These are phyloP conservation scores for Cladobotryum protrusum DNA, from an alignment of 2,329 filamentous ascomycete genomes.

Conservation along the genomic window DNA sequence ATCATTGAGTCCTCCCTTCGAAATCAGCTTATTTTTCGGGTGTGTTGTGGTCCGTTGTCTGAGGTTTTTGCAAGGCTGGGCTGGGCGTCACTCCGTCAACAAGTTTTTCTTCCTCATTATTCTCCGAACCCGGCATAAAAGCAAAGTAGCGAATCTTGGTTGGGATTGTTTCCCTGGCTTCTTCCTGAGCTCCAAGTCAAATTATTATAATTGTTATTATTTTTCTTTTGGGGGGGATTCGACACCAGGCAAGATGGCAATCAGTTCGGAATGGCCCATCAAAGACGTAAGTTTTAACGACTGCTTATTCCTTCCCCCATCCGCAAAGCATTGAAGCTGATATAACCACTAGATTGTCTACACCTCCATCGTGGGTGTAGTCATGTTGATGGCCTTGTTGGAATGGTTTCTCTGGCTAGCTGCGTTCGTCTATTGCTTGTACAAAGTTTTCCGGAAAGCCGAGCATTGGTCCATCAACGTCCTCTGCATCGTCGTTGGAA, in stretches of 20 bases:
- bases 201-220: too few relatives aligned
- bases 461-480: slow-evolving; percentile 79
- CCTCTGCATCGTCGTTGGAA: slow-evolving; percentile 68
- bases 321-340: not conserved
- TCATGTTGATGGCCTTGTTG: slow-evolving; percentile 78
- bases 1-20: not conserved
- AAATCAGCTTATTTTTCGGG: not conserved
- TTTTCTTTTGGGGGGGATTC: too few relatives aligned
- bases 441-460: slow-evolving; percentile 84
- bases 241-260: slow-evolving; percentile 32
- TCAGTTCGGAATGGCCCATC: slow-evolving; percentile 44
- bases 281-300: slow-evolving; percentile 30
- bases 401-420: slow-evolving; percentile 95
- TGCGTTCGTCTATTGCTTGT: slow-evolving; percentile 87
- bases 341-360: slow-evolving; percentile 64
- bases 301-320: not conserved
- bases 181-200: too few relatives aligned
- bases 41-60: not conserved
- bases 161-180: too few relatives aligned
- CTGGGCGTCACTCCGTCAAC: not conserved
- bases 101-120: not conserved
- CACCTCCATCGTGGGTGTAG: slow-evolving; percentile 67
- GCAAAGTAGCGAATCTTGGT: too few relatives aligned
- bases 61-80: not conserved
- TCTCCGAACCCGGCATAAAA: too few relatives aligned